Percentiles rank a stretch among this genome's conserved stretches.
phyloP scores from a whole-genome alignment of 345 rosid species.

The Arabidopsis thaliana region DNA sequence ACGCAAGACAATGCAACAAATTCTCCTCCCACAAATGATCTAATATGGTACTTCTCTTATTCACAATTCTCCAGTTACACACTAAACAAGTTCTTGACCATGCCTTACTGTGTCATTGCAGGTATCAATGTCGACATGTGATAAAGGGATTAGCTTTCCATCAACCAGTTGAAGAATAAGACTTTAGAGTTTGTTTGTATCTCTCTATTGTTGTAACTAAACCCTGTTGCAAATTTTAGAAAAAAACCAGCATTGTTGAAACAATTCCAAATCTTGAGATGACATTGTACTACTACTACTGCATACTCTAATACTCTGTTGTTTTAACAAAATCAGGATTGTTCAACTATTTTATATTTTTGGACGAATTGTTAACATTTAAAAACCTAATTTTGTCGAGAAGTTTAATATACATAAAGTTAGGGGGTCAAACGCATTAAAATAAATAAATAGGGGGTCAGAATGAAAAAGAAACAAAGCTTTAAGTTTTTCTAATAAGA shows the following conservation, averaged over 20 bases:
- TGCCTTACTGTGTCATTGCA: conserved; percentile 30
- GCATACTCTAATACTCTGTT: not conserved
- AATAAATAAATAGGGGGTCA: not conserved
- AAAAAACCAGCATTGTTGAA: not conserved
- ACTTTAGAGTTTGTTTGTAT: conserved; percentile 6
- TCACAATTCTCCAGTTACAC: not conserved
- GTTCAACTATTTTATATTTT: too few relatives aligned
- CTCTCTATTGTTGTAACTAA: conserved; percentile 22
- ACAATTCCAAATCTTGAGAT: conserved; percentile 12
- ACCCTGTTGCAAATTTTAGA: not conserved
- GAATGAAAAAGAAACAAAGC: not conserved
- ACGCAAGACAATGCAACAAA: conserved; percentile 45
- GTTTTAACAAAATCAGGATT: not conserved
- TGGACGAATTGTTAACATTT: too few relatives aligned
- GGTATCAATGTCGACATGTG: conserved; percentile 90
- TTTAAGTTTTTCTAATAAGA: not conserved
- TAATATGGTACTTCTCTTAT: conserved; percentile 61
- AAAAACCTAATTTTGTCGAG: not conserved
- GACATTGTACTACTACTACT: not conserved
- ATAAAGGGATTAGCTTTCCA: conserved; percentile 70
- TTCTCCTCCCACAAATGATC: conserved; percentile 52
- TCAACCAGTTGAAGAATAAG: conserved; percentile 63
- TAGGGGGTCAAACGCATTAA: conserved; percentile 4
- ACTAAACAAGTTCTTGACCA: not conserved
- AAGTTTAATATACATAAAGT: too few relatives aligned